Base-by-base conservation (phyloP, 352 stramenopile species). In the Phytopythium helicoides region DNA sequence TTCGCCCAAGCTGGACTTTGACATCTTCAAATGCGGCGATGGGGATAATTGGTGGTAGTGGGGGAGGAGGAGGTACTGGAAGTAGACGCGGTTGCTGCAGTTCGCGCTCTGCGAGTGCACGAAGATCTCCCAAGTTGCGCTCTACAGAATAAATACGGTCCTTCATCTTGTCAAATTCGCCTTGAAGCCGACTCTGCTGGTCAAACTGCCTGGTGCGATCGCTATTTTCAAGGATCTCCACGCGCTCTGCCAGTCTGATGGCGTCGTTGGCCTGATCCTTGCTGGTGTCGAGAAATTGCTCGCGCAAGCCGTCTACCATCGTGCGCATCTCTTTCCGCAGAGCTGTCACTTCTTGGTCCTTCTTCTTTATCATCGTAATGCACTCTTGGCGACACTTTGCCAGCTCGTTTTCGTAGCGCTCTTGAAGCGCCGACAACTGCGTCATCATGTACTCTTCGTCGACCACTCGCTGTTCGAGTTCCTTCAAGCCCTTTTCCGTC, bases 401-500 rank as follows among this genome's bases (percentile, higher is more conserved):
- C 6, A 84, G 45, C 19, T 84, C 74, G 11, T 52, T 58, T 12
- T 84, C 77, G 18, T 71, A 77, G 12, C 73, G 64, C 51, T 88
- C 77, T 36, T 88, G 71, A 0, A 86, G 50, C 7, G 62, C 46
- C 6, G 72, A 64, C 11, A 86, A 55, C 50, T 84, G 74, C 45
- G 67, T 61, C 69, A 84, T 74, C 15, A 88, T 56, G 19, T 65
- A 62, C 18, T 88, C 77, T 33, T 88, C 77, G 28, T 75, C 75
- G 11, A 86, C 66, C 16, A 58, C 73, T 22, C 36, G 52, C n/a
- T 58, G 26, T 1, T 11, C 33, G 8, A 60, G 54, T 2, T 38
- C 25, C 35, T 70, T 47, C 26, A 73, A 16, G 19, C 62, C 60
- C 48, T 66, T 66, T 18, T 81, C 60, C 44, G 66, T 23, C 2